Evolutionary conservation across 2,329 filamentous ascomycete genomes (phyloP).

Genomic region (Aspergillus pseudotamarii): DNA sequence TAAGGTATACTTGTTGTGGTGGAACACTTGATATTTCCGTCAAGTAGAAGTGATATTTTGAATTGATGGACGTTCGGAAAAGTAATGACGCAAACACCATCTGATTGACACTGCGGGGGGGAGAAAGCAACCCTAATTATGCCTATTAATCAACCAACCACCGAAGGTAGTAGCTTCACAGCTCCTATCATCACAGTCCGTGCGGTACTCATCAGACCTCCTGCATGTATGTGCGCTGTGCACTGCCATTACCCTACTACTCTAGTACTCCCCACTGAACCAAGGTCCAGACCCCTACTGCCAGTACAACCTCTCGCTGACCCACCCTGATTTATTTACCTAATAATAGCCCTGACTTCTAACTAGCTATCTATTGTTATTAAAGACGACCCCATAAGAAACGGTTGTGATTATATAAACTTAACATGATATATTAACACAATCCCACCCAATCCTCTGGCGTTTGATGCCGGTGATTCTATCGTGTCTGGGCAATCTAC

Average conservation of each 20-base stretch:
- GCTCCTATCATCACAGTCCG: neutral
- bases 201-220: constrained; percentile 3
- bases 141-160: neutral
- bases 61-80: neutral
- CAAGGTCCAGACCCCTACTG: neutral
- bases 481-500: neutral
- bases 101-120: neutral
- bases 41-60: neutral
- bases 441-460: neutral
- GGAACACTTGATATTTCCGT: no score
- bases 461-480: neutral
- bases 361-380: no score
- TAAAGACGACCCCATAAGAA: neutral
- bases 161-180: neutral
- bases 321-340: neutral
- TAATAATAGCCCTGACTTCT: no score
- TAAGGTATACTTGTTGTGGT: neutral
- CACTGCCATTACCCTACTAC: neutral
- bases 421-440: neutral
- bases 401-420: neutral
- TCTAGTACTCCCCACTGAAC: neutral
- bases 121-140: neutral
- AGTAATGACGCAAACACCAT: neutral
- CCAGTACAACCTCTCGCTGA: neutral
- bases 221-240: neutral